Evolutionary conservation across 345 rosid species (phyloP).

Genomic region (Psidium friedrichsthalianum): DNA sequence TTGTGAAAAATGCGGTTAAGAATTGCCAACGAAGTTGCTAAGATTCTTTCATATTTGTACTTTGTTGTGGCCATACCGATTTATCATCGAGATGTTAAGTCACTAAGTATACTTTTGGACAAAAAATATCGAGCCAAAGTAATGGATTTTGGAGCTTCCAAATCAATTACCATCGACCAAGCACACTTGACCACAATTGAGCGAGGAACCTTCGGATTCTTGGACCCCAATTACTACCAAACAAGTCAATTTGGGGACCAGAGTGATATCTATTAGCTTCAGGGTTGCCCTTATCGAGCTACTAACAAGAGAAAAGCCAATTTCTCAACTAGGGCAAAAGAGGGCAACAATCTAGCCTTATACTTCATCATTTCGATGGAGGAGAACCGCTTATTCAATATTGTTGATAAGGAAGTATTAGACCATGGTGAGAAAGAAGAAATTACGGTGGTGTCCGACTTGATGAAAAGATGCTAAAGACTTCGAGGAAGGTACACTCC

Average conservation of each 20-base stretch:
- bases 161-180: neutral
- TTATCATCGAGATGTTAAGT: neutral
- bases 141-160: neutral
- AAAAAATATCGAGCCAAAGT: neutral
- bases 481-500: neutral
- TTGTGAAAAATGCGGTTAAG: neutral
- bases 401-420: neutral
- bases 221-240: neutral
- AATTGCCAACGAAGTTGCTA: neutral
- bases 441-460: neutral
- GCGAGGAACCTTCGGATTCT: neutral
- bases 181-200: neutral
- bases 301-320: neutral
- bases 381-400: neutral
- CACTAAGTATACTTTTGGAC: neutral
- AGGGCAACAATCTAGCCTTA: neutral
- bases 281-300: neutral
- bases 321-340: neutral
- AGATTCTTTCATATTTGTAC: neutral
- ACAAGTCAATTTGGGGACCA: neutral
- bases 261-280: neutral
- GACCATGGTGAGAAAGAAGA: neutral
- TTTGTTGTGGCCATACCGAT: accelerated
- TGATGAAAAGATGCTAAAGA: neutral
- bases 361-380: neutral